These are phyloP conservation scores for Leccinum huronense DNA, from an alignment of 1,284 basidiomycete genomes.

Conservation along the genomic window DNA sequence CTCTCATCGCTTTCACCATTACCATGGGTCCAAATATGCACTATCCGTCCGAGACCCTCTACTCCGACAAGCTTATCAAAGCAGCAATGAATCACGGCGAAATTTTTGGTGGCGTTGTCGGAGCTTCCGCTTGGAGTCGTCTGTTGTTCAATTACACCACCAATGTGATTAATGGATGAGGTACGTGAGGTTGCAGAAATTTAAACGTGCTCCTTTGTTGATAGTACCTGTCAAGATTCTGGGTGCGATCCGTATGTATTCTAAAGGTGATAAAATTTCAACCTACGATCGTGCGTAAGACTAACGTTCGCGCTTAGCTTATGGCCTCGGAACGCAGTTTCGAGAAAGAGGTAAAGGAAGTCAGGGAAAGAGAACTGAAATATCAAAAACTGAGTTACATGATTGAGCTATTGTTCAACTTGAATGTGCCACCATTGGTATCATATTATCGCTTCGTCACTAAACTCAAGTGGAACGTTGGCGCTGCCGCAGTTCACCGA, in stretches of 20 bases:
- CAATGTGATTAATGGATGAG: constrained; percentile 90
- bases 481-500: constrained; percentile 53
- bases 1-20: constrained; percentile 54
- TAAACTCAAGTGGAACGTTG: neutral
- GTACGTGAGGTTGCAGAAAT: constrained; percentile 34
- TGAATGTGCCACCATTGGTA: constrained; percentile 69
- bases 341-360: constrained; percentile 69
- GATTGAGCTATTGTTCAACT: constrained; percentile 71
- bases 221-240: constrained; percentile 52
- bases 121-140: constrained; percentile 35
- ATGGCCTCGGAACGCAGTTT: constrained; percentile 96
- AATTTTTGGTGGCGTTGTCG: constrained; percentile 60
- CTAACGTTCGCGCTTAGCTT: constrained; percentile 49
- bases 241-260: constrained; percentile 80
- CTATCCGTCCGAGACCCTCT: constrained; percentile 69
- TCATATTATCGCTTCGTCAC: constrained; percentile 14
- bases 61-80: constrained; percentile 66
- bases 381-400: constrained; percentile 84
- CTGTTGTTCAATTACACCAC: constrained; percentile 79
- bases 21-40: constrained; percentile 73
- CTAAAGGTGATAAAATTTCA: constrained; percentile 58
- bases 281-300: neutral
- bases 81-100: constrained; percentile 53
- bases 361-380: constrained; percentile 78
- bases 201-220: neutral